phyloP scores from a whole-genome alignment of 108 stramenopile genomes.

The Skeletonema grethae region DNA sequence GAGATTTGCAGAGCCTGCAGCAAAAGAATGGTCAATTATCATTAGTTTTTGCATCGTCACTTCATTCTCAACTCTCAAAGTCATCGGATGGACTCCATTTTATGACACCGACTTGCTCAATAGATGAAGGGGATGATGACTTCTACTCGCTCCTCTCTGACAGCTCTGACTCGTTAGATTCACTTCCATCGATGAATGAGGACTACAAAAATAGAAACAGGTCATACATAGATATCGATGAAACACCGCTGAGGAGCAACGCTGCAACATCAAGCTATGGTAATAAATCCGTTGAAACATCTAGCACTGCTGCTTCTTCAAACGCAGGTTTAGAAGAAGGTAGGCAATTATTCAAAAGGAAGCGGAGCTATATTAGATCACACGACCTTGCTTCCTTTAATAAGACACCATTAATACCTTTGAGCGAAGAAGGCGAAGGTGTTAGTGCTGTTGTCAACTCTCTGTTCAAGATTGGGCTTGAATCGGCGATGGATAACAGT shows the following conservation, averaged over 20 bases:
- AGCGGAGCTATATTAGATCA: conserved; percentile 42
- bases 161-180: conserved; percentile 27
- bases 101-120: conserved; percentile 26
- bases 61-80: conserved; percentile 21
- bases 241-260: conserved; percentile 32
- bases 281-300: conserved; percentile 21
- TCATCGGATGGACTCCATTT: conserved; percentile 29
- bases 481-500: conserved; percentile 59
- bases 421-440: conserved; percentile 14
- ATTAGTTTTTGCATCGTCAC: conserved; percentile 12
- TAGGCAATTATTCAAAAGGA: conserved; percentile 13
- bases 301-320: conserved; percentile 35
- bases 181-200: conserved; percentile 18
- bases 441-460: conserved; percentile 41
- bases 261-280: conserved; percentile 1
- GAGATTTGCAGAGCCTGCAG: conserved; percentile 2
- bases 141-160: conserved; percentile 26
- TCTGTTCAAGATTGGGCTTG: conserved; percentile 50
- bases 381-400: conserved; percentile 35
- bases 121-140: conserved; percentile 30
- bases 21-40: conserved; percentile 3
- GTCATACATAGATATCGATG: conserved; percentile 11
- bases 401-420: conserved; percentile 16
- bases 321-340: conserved; percentile 1
- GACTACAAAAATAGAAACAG: not conserved